Conservation (phyloP, 441 rosid genomes). For the Erodium chrysanthum region DNA sequence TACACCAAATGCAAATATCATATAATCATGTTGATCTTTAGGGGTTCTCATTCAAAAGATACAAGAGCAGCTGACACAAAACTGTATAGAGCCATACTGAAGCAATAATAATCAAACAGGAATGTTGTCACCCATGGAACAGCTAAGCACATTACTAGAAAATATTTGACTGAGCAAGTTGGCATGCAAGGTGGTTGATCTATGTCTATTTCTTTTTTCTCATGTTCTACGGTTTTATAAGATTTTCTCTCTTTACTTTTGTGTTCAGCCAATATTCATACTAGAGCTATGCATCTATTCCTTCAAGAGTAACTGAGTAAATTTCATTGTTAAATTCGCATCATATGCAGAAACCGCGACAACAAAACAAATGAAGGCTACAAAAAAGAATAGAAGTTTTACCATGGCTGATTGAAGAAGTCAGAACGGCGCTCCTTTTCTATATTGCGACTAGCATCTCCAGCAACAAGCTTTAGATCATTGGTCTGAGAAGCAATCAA, state of each 20-base stretch:
- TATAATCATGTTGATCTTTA: neutral
- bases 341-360: neutral
- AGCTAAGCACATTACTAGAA: constrained; percentile 1
- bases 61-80: neutral
- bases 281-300: neutral
- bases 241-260: neutral
- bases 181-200: neutral
- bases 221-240: neutral
- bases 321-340: neutral
- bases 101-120: neutral
- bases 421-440: constrained; percentile 84
- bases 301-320: neutral
- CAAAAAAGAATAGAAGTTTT: constrained; percentile 21
- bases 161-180: neutral
- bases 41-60: neutral
- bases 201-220: neutral
- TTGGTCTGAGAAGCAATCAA: constrained; percentile 80
- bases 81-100: neutral
- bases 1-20: neutral
- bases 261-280: neutral
- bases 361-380: neutral
- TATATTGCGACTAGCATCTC: constrained; percentile 70
- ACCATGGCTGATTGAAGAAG: constrained; percentile 96
- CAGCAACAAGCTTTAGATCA: constrained; percentile 75
- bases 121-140: constrained; percentile 3